phyloP scores from a whole-genome alignment of 768 basidiomycete species.

The Candolleomyces efflorescens region DNA sequence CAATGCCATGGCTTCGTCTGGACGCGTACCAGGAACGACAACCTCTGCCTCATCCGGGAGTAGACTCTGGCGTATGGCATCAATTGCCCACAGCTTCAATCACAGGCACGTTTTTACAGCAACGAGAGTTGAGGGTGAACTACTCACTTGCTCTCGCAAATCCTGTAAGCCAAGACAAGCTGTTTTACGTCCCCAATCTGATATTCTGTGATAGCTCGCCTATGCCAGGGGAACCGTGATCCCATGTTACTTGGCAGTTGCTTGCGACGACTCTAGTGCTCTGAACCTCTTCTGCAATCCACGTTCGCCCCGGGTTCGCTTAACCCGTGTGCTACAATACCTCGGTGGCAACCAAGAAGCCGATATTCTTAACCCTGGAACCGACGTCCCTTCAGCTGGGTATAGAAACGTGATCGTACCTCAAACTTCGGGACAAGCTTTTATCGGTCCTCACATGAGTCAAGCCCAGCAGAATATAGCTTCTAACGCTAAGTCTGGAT shows the following conservation, averaged over 20 bases:
- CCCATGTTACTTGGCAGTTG: conserved; percentile 22
- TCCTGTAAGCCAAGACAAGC: conserved; percentile 16
- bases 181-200: neutral
- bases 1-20: neutral
- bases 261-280: conserved; percentile 17
- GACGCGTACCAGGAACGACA: neutral
- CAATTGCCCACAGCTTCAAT: neutral
- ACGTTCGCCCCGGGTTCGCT: conserved; percentile 13
- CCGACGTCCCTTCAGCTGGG: neutral
- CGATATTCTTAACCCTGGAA: neutral
- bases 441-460: no score
- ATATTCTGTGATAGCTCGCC: conserved; percentile 13
- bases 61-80: neutral
- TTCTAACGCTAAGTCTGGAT: no score
- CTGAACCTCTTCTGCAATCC: conserved; percentile 20
- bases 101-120: neutral
- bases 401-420: neutral
- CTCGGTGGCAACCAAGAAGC: neutral
- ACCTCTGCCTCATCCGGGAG: neutral
- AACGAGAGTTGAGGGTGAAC: neutral
- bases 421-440: neutral
- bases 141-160: conserved; percentile 22
- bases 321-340: conserved; percentile 17
- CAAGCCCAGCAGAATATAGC: no score
- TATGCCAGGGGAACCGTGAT: conserved; percentile 29